These are phyloP conservation scores for Neofusicoccum cordaticola DNA, from an alignment of 2,329 filamentous ascomycete genomes.

Conservation along the genomic window DNA sequence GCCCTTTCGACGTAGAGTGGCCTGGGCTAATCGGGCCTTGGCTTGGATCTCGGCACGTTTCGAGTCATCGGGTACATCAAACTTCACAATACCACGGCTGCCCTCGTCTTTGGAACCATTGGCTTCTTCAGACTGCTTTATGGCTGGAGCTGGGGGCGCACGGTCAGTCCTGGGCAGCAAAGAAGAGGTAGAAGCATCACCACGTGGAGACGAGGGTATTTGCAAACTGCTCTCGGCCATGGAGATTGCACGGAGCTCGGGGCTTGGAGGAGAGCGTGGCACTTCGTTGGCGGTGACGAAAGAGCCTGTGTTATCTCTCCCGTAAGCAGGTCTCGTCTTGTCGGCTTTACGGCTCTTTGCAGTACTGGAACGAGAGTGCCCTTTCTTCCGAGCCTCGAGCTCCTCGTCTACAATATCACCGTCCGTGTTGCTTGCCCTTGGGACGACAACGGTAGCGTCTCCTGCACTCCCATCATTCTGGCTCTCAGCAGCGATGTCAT, in stretches of 20 bases:
- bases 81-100: constrained; percentile 40
- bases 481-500: constrained; percentile 30
- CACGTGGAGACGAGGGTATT: constrained; percentile 26
- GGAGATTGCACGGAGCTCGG: background rate
- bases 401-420: constrained; percentile 4
- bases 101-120: background rate
- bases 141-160: background rate
- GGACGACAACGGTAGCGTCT: background rate
- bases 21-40: constrained; percentile 39
- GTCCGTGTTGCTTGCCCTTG: constrained; percentile 9
- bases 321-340: background rate
- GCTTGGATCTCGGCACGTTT: constrained; percentile 37
- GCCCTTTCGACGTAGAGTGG: constrained; percentile 34
- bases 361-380: background rate
- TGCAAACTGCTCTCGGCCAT: constrained; percentile 12
- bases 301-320: constrained; percentile 4
- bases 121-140: background rate
- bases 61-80: constrained; percentile 42
- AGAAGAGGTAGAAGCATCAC: constrained; percentile 35
- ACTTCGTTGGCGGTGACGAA: constrained; percentile 11
- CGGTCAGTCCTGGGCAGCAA: constrained; percentile 35
- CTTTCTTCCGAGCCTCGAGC: background rate
- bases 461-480: constrained; percentile 24
- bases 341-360: background rate
- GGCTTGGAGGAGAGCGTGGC: background rate